Evolutionary conservation across 1,284 basidiomycete genomes (phyloP), one percentile per base, ranked within the genome.

Genomic region (Malassezia psittaci): DNA sequence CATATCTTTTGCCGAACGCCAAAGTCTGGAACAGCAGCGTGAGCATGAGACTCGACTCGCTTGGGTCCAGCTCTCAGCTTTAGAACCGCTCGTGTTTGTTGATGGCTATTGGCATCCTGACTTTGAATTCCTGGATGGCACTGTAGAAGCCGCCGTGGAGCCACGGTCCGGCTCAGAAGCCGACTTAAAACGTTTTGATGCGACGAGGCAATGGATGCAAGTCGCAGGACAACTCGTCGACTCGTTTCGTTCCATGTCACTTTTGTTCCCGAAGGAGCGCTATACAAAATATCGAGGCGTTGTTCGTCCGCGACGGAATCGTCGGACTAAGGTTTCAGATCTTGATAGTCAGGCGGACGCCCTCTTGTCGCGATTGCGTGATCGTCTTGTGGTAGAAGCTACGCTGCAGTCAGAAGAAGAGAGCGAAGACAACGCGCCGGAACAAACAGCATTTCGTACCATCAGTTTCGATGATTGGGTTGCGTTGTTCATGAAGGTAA

Each of bases 381-480:
- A 87, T 29, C 82, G 84, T 55, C 77, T 89, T 15, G 76, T 65
- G 41, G 73, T 69, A 52, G 60, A 1, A 76, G 75, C 11, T 80
- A 77, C 43, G 79, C 83, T 0, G 78, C 82, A 48, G 5, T 29
- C 43, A 5, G 42, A 32, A 32, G 48, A 48, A 9, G 16, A 38
- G 2, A 52, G 51, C 33, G 44, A 29, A 12, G 81, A 57, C 32
- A 49, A 54, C 3, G 58, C 54, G 19, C 60, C 60, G 13, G 57
- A 59, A 24, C 61, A 65, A 59, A 42, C 53, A 15, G 42, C 62
- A 1, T 96, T 93, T 74, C 83, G 90, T 6, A 86, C 87, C 0
- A 79, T 94, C n/a, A 79, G 79, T 2, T 87, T 90, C 62, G 84
- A 87, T 55, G 83, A 87, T 49, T 96, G 93, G 93, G 75, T 93